Percentiles rank a stretch among this genome's conserved stretches.
Evolutionary conservation across 208 protist genomes (phyloP).

Genomic region (Leishmania guyanensis): DNA sequence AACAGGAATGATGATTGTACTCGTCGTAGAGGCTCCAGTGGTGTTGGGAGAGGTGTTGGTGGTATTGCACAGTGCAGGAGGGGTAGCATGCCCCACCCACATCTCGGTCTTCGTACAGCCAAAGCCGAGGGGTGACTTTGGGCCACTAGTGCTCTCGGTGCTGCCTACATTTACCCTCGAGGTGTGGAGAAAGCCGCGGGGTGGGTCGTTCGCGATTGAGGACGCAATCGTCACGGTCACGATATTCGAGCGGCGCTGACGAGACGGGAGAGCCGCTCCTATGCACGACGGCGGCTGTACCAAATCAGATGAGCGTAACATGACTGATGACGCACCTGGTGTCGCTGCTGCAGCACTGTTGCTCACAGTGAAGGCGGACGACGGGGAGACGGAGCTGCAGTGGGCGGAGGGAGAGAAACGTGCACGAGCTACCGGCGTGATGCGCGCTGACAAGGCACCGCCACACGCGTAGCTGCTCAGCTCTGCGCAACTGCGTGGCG

Average conservation of each 20-base stretch:
- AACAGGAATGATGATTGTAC: background rate
- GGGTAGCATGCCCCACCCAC: background rate
- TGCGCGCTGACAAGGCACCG: background rate
- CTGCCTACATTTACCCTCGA: background rate
- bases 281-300: background rate
- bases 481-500: constrained; percentile 7
- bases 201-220: constrained; percentile 7
- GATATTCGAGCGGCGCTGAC: background rate
- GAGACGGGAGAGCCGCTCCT: background rate
- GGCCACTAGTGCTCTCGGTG: background rate
- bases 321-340: background rate
- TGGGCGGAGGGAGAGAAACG: background rate
- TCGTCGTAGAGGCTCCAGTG: background rate
- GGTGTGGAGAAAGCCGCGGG: background rate
- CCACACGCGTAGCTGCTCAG: background rate
- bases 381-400: background rate
- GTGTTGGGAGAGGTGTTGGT: constrained; percentile 4
- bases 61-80: background rate
- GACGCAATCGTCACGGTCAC: constrained; percentile 15
- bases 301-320: constrained; percentile 10
- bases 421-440: background rate
- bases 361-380: background rate
- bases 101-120: background rate
- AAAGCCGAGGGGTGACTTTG: background rate
- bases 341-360: background rate